phyloP scores from a whole-genome alignment of 352 stramenopile species.

The Plasmopara viticola region DNA sequence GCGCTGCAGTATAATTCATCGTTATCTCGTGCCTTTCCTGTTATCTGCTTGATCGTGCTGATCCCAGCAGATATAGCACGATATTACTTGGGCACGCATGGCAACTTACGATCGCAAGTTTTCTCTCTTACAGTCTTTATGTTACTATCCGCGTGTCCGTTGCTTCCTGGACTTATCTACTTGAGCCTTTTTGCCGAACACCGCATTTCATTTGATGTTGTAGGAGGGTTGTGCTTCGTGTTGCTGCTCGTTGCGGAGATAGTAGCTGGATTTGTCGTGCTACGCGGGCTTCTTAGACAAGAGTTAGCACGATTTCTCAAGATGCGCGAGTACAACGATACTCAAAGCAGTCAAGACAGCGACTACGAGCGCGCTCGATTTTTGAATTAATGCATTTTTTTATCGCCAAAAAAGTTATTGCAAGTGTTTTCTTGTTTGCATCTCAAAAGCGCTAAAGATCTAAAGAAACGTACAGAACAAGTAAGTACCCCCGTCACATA shows the following conservation, averaged over 20 bases:
- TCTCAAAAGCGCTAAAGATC: too few relatives aligned
- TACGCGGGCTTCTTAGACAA: slow-evolving; percentile 47
- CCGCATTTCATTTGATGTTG: slow-evolving; percentile 40
- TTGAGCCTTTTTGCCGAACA: slow-evolving; percentile 47
- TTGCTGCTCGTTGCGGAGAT: slow-evolving; percentile 39
- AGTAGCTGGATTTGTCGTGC: slow-evolving; percentile 30
- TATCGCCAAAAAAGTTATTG: too few relatives aligned
- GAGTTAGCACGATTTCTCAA: slow-evolving; percentile 56
- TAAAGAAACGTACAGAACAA: too few relatives aligned
- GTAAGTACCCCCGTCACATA: too few relatives aligned
- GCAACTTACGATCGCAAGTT: slow-evolving; percentile 51
- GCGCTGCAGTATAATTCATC: slow-evolving; percentile 34
- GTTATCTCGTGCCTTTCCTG: slow-evolving; percentile 35
- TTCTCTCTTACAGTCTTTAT: slow-evolving; percentile 63
- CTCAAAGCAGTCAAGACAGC: slow-evolving; percentile 6
- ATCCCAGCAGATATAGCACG: slow-evolving; percentile 38
- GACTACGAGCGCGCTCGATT: slow-evolving; percentile 18
- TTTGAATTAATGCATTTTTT: slow-evolving; percentile 4
- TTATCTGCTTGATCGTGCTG: slow-evolving; percentile 38
- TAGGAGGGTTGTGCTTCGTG: slow-evolving; percentile 28
- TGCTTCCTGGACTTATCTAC: slow-evolving; percentile 50
- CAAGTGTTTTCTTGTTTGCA: too few relatives aligned
- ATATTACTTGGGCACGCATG: slow-evolving; percentile 51
- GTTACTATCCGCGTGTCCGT: slow-evolving; percentile 56
- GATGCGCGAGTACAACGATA: slow-evolving; percentile 29